Evolutionary conservation across 1,284 basidiomycete species (phyloP), one percentile per base, ranked within the genome.

Genomic region (Ceratobasidium sp.): DNA sequence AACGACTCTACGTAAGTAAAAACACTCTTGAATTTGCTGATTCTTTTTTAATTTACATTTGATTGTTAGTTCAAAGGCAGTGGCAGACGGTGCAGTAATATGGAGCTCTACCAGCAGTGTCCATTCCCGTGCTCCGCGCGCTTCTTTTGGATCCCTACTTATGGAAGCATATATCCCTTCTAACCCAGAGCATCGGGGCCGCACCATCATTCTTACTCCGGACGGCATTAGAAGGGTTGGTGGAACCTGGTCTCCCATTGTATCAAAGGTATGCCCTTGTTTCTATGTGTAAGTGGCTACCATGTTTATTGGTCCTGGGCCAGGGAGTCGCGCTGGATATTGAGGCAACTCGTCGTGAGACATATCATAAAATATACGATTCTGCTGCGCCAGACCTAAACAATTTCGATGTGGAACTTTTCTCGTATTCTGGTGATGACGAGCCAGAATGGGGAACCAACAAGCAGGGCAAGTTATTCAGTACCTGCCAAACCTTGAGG

Each of bases 1-100:
- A 67, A 76, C 31, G 75, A 76, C 27, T 66, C 60, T 48, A 74
- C 75, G 75, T 76, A 27, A 24, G 75, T 66, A 17, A 9, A 45
- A 41, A 29, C 29, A 51, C 48, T 7, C 22, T 72, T 22, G 2
- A 7, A 7, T 15, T 11, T 8, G 4, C 15, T 3, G 14, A 15
- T 22, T n/a, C 15, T 51, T 27, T 24, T n/a, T 31, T 11, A 51
- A 11, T n/a, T 24, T 17, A 59, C 31, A 4, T 41, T 41, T 41
- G 36, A 41, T 41, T 41, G n/a, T 24, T 24, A 63, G 60, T 15
- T 63, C 60, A 2, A 63, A 63, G 41, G 60, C 60, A n/a, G 60
- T 63, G 19, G 60, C 60, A 22, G 60, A 63, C 29, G 60, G 60
- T 22, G 60, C 60, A 2, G 60, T 63, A 8, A 63, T 63, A 15